Base-by-base conservation (phyloP, 345 rosid species). In the Acer saccharum region DNA sequence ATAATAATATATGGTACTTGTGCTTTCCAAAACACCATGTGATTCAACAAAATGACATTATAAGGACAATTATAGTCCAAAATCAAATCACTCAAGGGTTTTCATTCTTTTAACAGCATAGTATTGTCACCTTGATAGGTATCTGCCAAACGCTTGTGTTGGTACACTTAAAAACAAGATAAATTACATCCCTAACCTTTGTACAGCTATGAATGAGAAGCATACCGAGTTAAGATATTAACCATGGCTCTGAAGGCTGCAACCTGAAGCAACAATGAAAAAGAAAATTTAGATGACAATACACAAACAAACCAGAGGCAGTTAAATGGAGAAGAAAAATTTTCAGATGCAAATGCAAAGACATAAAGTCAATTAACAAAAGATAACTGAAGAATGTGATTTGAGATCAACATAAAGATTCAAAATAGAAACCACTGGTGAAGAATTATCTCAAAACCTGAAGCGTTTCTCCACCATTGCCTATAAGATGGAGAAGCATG, bases 181-280 rank as follows among this genome's bases (percentile, higher is more conserved):
- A 39, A 66, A 39, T 66, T 35, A 62, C 5, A 73, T 60, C 48
- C 44, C 46, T 48, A 20, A 12, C 67, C 58, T 17, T 17, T 10
- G 23, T 6, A 57, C 79, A 66, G 60, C 66, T 65, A 46, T 16
- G 72, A 66, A 2, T 4, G 65, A 76, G 72, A 54, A 78, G 65
- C 84, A 76, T 83, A 96, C 99, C 99, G 85, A 60, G 98, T 94
- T 83, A 96, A 87, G 84, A 96, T 96, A 86, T 96, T 93, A 76
- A 94, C 99, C 95, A 96, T 93, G 76, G 98, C 99, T 84, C 99
- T 91, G 83, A 96, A 96, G 76, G 99, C 99, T 80, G 99, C 99
- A 67, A 96, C 99, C 99, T 96, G 88, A 85, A 86, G 75, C 85
- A 76, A 77, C 65, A 71, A 35, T 43, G 39, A 14, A 70, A 66